A percentile compares a stretch with the other conserved stretches of the same genome.
Conservation (phyloP, 108 stramenopile genomes). For the Hondaea fermentalgiana region DNA sequence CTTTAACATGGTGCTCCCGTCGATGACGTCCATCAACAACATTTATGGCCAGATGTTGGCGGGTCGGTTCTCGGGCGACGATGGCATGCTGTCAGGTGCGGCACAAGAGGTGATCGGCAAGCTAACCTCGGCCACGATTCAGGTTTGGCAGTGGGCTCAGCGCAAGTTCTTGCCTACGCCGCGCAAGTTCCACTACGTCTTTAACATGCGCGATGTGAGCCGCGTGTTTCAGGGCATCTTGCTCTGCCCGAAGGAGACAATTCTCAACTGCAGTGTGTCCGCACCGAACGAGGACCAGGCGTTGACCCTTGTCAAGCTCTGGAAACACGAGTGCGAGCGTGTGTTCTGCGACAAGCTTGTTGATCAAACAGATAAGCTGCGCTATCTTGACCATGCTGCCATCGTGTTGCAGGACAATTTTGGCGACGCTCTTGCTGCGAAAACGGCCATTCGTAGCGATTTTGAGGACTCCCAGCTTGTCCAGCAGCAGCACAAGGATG, state of each 20-base stretch:
- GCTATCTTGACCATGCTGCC: not conserved
- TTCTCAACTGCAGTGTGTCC: conserved; percentile 50
- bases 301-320: conserved; percentile 55
- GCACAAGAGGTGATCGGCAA: conserved; percentile 52
- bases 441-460: not conserved
- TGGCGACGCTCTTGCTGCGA: conserved; percentile 39
- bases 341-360: conserved; percentile 79
- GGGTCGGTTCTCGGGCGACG: conserved; percentile 62
- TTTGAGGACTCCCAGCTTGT: conserved; percentile 38
- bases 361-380: conserved; percentile 63
- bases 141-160: conserved; percentile 68
- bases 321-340: conserved; percentile 77
- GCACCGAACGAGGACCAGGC: conserved; percentile 18
- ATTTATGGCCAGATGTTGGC: conserved; percentile 82
- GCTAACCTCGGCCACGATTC: conserved; percentile 69
- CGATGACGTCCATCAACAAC: conserved; percentile 77
- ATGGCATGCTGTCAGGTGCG: conserved; percentile 25
- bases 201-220: conserved; percentile 78
- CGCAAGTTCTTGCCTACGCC: conserved; percentile 79
- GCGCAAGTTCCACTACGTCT: conserved; percentile 82
- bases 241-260: conserved; percentile 67
- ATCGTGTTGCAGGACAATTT: conserved; percentile 41
- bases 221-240: conserved; percentile 80
- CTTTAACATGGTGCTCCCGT: conserved; percentile 75
- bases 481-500: conserved; percentile 40